Conservation (phyloP, 495 filamentous ascomycete genomes). For the Hyaloscypha hepaticicola region DNA sequence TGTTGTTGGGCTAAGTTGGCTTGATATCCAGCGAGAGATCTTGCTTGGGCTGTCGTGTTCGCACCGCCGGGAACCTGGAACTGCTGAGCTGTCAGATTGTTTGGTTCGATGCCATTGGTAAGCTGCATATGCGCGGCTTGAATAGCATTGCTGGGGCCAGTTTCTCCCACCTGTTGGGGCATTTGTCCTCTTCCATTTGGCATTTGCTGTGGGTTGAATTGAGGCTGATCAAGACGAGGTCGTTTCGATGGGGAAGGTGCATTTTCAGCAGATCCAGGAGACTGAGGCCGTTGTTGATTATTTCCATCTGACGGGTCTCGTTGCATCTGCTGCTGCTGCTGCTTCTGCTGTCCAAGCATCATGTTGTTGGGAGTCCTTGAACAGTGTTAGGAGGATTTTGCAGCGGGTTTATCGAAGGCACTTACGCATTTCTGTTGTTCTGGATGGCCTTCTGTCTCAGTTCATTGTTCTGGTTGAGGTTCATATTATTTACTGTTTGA, state of each 20-base stretch:
- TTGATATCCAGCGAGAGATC: constrained; percentile 83
- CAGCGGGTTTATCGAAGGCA: neutral
- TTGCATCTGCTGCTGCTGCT: constrained; percentile 71
- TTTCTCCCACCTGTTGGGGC: constrained; percentile 63
- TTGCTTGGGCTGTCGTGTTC: constrained; percentile 59
- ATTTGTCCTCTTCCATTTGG: constrained; percentile 77
- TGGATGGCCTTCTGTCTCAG: constrained; percentile 73
- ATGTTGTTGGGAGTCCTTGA: constrained; percentile 48
- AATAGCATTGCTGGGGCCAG: constrained; percentile 46
- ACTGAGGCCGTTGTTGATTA: constrained; percentile 75
- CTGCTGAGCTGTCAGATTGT: constrained; percentile 70
- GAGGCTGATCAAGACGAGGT: constrained; percentile 75
- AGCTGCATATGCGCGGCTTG: constrained; percentile 64
- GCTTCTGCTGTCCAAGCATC: constrained; percentile 66
- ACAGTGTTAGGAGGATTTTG: neutral
- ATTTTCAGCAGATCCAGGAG: constrained; percentile 79
- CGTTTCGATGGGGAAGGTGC: constrained; percentile 91
- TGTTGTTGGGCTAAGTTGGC: constrained; percentile 79
- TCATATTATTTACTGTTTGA: constrained; percentile 48
- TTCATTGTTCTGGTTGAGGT: constrained; percentile 47
- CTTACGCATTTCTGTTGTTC: constrained; percentile 73
- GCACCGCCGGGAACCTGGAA: constrained; percentile 67
- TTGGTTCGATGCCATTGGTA: constrained; percentile 73
- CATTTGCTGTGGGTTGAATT: constrained; percentile 65
- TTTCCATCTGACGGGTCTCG: constrained; percentile 85